phyloP scores from a whole-genome alignment of 352 stramenopile genomes.

The Phytopythium oedochilum region DNA sequence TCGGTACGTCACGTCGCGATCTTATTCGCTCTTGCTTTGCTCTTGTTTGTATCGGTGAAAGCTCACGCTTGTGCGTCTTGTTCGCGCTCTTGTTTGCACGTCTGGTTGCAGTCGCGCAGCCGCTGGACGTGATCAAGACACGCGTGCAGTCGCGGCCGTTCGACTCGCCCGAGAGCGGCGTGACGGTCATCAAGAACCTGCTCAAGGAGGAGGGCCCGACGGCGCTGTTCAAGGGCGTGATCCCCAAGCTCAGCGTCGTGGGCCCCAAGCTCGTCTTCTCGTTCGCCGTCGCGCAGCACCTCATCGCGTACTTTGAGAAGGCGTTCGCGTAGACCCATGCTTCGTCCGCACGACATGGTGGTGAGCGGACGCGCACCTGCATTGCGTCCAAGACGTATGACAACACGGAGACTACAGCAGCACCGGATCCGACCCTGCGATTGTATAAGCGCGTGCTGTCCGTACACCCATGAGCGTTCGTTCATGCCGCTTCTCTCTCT shows the following conservation, averaged over 20 bases:
- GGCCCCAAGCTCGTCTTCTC: conserved; percentile 96
- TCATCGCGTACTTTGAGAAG: conserved; percentile 94
- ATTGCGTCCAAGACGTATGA: too few species aligned
- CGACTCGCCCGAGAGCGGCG: conserved; percentile 90
- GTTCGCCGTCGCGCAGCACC: conserved; percentile 93
- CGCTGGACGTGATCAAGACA: conserved; percentile 95
- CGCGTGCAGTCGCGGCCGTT: conserved; percentile 93
- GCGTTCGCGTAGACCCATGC: conserved; percentile 24
- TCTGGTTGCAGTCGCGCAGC: conserved; percentile 73
- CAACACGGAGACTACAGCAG: too few species aligned
- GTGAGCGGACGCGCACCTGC: too few species aligned
- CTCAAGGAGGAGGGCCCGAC: conserved; percentile 89
- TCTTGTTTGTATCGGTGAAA: neutral
- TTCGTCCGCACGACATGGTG: too few species aligned
- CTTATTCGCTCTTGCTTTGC: neutral
- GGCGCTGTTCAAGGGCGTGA: conserved; percentile 94
- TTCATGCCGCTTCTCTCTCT: too few species aligned
- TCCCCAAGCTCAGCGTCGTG: conserved; percentile 94
- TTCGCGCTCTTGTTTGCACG: conserved; percentile 1
- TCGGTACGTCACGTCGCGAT: conserved; percentile 36
- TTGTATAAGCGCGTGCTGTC: neutral
- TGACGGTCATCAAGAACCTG: conserved; percentile 89
- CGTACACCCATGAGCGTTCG: too few species aligned
- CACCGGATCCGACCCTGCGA: too few species aligned
- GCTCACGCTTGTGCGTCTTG: conserved; percentile 6